Percentiles rank a stretch among this genome's conserved stretches.
Evolutionary conservation across 2,329 filamentous ascomycete species (phyloP).

Genomic region (Penicillium sp.): DNA sequence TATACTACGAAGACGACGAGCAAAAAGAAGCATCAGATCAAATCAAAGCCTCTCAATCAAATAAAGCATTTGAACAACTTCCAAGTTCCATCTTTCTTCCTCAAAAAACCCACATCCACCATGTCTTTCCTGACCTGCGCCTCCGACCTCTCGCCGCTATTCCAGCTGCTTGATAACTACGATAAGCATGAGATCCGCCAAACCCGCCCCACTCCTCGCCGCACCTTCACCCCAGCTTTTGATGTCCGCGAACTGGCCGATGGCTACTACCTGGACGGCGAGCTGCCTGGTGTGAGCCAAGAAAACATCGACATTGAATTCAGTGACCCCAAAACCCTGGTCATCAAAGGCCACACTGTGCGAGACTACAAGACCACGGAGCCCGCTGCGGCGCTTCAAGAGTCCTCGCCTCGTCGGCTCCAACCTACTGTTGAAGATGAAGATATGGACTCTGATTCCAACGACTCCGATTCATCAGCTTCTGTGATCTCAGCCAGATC

Average conservation of each 20-base stretch:
- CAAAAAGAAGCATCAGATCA: not conserved
- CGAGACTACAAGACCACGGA: constrained; percentile 29
- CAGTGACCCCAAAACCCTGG: constrained; percentile 45
- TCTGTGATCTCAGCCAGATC: constrained; percentile 5
- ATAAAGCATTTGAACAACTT: constrained; percentile 5
- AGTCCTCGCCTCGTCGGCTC: constrained; percentile 31
- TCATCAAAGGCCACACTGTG: constrained; percentile 43
- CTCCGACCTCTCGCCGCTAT: constrained; percentile 41
- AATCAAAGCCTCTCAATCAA: not conserved
- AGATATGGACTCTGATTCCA: constrained; percentile 24
- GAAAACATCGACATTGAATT: constrained; percentile 50
- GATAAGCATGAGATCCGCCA: constrained; percentile 43
- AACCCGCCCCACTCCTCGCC: constrained; percentile 23
- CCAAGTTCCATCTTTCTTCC: not conserved
- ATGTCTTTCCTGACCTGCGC: constrained; percentile 43
- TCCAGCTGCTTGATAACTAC: constrained; percentile 46
- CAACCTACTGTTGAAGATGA: constrained; percentile 59
- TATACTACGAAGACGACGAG: not conserved
- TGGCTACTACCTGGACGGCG: constrained; percentile 46
- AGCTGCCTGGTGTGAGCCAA: constrained; percentile 46
- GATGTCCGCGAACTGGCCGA: constrained; percentile 46
- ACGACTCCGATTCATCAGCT: constrained; percentile 4
- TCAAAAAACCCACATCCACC: constrained; percentile 14
- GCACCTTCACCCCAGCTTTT: constrained; percentile 42
- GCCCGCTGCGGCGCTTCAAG: constrained; percentile 5